Conservation (phyloP, 306 rosid genomes). For the Luffa acutangula region DNA sequence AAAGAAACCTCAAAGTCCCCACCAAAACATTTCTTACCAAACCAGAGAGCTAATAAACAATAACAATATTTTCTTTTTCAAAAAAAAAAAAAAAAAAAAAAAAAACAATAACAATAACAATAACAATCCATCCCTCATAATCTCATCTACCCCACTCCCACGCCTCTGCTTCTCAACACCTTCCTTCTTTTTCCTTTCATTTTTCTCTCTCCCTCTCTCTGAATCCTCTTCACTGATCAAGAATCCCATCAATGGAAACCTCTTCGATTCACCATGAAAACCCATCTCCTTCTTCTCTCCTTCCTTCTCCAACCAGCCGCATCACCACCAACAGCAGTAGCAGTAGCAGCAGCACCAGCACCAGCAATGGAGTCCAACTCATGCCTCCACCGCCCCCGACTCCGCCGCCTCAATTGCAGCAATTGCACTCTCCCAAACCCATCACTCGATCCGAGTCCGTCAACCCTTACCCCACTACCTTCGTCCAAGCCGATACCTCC, state of each 20-base stretch:
- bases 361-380: conserved; percentile 11
- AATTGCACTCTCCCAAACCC: conserved; percentile 37
- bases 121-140: conserved; percentile 11
- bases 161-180: neutral
- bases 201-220: neutral
- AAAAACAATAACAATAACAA: too few relatives aligned
- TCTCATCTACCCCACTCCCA: neutral
- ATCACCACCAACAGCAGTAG: conserved; percentile 14
- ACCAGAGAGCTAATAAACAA: conserved; percentile 11
- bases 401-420: conserved; percentile 7
- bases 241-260: conserved; percentile 39
- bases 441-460: conserved; percentile 78
- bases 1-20: conserved; percentile 13
- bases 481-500: conserved; percentile 78
- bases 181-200: neutral
- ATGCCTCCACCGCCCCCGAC: conserved; percentile 12
- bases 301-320: conserved; percentile 25
- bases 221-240: neutral
- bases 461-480: conserved; percentile 88
- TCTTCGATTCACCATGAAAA: conserved; percentile 24
- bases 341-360: conserved; percentile 27
- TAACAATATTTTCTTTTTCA: too few relatives aligned
- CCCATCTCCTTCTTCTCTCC: neutral
- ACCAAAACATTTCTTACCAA: conserved; percentile 42
- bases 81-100: too few relatives aligned